phyloP scores from a whole-genome alignment of 108 stramenopile species.

The Stephanodiscus triporus region DNA sequence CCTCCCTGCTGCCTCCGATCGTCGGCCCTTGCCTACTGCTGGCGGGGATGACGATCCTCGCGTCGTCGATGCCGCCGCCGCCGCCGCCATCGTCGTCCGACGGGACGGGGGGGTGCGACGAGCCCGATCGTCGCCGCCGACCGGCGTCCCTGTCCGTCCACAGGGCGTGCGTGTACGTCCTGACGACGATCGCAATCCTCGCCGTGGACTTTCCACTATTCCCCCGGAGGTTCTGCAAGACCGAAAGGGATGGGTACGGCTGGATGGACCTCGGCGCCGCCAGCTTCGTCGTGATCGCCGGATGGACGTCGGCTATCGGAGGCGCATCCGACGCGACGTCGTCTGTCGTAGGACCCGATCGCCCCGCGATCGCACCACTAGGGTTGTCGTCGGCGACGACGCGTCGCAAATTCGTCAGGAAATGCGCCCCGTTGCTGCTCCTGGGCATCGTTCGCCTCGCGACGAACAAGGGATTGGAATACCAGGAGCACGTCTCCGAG shows the following conservation, averaged over 20 bases:
- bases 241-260: conserved; percentile 88
- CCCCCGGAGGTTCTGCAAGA: conserved; percentile 94
- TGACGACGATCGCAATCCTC: conserved; percentile 91
- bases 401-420: conserved; percentile 31
- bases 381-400: background rate
- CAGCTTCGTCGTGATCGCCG: conserved; percentile 85
- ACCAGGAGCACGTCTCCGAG: conserved; percentile 95
- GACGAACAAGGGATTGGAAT: conserved; percentile 85
- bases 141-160: conserved; percentile 68
- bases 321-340: background rate
- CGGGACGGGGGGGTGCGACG: background rate
- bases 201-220: conserved; percentile 93
- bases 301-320: conserved; percentile 51
- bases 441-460: conserved; percentile 72
- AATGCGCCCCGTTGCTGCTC: conserved; percentile 61
- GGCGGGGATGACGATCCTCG: conserved; percentile 27
- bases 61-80: conserved; percentile 5
- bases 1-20: conserved; percentile 65
- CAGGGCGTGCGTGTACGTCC: conserved; percentile 65
- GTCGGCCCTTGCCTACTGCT: conserved; percentile 54
- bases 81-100: background rate
- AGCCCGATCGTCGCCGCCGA: conserved; percentile 13
- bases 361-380: too few species aligned
- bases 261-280: conserved; percentile 98
- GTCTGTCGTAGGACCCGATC: conserved; percentile 13